A percentile compares a stretch with the other conserved stretches of the same genome.
phyloP scores from a whole-genome alignment of 192 early-diverging fungal genomes.

The Entomortierella chlamydospora region DNA sequence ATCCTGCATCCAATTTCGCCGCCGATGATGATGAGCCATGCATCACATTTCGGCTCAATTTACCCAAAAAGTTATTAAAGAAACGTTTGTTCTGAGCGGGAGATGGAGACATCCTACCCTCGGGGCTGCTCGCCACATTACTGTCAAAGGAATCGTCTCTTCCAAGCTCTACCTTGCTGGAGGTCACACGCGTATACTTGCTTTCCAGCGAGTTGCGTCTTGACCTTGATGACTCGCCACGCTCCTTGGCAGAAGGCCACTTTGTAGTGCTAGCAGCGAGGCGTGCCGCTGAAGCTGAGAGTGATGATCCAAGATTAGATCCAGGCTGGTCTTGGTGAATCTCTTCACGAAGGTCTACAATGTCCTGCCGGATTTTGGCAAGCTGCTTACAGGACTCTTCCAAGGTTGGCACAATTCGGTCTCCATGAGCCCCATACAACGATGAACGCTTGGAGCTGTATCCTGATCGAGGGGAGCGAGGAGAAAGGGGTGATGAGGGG shows the following conservation, averaged over 20 bases:
- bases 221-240: slow-evolving; percentile 9
- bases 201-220: slow-evolving; percentile 30
- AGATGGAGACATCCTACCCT: slow-evolving; percentile 15
- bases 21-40: slow-evolving; percentile 10
- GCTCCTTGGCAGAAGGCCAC: slow-evolving; percentile 6
- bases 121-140: slow-evolving; percentile 26
- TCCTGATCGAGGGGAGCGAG: slow-evolving; percentile 32
- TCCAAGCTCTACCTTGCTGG: not conserved
- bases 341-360: slow-evolving; percentile 40
- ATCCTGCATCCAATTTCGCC: not conserved
- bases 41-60: slow-evolving; percentile 18
- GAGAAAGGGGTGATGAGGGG: slow-evolving; percentile 27
- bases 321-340: slow-evolving; percentile 36
- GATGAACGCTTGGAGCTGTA: slow-evolving; percentile 42
- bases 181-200: slow-evolving; percentile 10
- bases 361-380: slow-evolving; percentile 43
- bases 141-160: slow-evolving; percentile 17
- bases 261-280: slow-evolving; percentile 2
- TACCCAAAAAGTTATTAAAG: slow-evolving; percentile 34
- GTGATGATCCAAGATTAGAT: not conserved
- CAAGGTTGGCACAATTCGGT: slow-evolving; percentile 23
- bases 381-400: slow-evolving; percentile 47
- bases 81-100: slow-evolving; percentile 1
- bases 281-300: not conserved
- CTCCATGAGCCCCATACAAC: slow-evolving; percentile 19